These are phyloP conservation scores for Calonectria pteridis DNA, from an alignment of 2,329 filamentous ascomycete genomes.

Conservation along the genomic window DNA sequence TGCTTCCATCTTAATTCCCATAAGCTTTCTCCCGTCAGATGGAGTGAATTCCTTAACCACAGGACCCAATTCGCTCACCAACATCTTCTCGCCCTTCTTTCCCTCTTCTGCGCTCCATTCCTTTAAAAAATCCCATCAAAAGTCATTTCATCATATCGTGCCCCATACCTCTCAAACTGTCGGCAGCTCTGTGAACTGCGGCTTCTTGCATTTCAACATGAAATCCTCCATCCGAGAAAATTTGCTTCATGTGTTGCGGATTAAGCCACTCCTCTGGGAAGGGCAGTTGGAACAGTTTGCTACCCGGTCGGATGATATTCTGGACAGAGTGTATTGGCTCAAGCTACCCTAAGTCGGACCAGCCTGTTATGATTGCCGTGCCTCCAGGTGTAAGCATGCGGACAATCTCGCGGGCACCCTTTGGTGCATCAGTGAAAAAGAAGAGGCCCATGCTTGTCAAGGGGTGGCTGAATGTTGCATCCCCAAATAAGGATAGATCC, in stretches of 20 bases:
- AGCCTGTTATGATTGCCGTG: constrained; percentile 51
- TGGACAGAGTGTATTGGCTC: constrained; percentile 28
- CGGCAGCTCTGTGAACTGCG: neutral
- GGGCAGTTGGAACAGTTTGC: constrained; percentile 27
- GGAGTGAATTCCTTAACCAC: neutral
- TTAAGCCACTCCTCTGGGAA: constrained; percentile 21
- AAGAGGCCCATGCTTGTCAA: constrained; percentile 56
- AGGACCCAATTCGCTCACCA: neutral
- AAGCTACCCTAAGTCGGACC: constrained; percentile 36
- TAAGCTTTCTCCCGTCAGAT: neutral
- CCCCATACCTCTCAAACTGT: neutral
- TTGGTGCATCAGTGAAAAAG: constrained; percentile 48
- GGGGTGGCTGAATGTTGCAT: constrained; percentile 49
- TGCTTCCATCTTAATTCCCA: constrained; percentile 10
- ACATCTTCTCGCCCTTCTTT: neutral
- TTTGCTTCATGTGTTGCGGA: constrained; percentile 2
- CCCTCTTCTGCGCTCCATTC: constrained; percentile 8
- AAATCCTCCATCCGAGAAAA: constrained; percentile 5
- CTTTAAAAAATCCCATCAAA: neutral
- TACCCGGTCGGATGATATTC: constrained; percentile 24
- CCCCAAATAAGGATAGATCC: neutral
- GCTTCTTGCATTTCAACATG: neutral
- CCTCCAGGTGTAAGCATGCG: constrained; percentile 54
- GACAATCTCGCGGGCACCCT: constrained; percentile 51
- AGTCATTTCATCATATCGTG: constrained; percentile 2